A percentile compares a stretch with the other conserved stretches of the same genome.
These are phyloP conservation scores for Crucibulum laeve DNA, from an alignment of 768 basidiomycete genomes.

Conservation along the genomic window DNA sequence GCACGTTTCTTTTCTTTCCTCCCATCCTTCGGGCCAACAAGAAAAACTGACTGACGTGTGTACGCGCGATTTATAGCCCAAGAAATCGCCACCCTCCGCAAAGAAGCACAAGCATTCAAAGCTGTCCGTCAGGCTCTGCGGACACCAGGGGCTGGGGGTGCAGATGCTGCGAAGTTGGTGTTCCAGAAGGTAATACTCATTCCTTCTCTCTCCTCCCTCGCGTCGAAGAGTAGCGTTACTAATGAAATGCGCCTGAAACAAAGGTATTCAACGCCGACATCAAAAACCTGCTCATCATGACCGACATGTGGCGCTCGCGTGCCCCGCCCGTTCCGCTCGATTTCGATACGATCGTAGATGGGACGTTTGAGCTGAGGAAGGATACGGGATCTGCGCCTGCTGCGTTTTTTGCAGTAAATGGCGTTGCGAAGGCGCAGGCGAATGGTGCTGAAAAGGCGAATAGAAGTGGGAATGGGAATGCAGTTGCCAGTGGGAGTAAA, in stretches of 20 bases:
- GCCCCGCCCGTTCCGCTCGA: constrained; percentile 84
- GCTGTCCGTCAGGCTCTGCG: constrained; percentile 61
- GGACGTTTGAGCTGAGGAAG: constrained; percentile 45
- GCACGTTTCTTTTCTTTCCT: constrained; percentile 32
- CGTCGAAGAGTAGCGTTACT: too few relatives aligned
- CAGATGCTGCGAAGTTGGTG: constrained; percentile 59
- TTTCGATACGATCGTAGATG: constrained; percentile 69
- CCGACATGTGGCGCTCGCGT: constrained; percentile 94
- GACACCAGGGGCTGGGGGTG: constrained; percentile 12
- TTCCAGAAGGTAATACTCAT: constrained; percentile 72
- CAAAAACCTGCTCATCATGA: constrained; percentile 83
- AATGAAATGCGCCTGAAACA: neutral
- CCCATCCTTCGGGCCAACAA: neutral
- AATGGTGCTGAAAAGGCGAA: constrained; percentile 23
- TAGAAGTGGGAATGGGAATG: constrained; percentile 18
- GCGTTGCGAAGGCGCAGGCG: constrained; percentile 12
- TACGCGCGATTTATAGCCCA: constrained; percentile 45
- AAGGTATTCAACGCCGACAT: constrained; percentile 91
- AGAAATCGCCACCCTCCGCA: constrained; percentile 86
- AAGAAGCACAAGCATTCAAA: constrained; percentile 85
- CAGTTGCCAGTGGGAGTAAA: constrained; percentile 15
- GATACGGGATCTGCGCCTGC: too few relatives aligned
- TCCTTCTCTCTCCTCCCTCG: neutral
- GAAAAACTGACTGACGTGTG: neutral
- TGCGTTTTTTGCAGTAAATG: constrained; percentile 9